Evolutionary conservation across 1,139 yeast genomes (phyloP).

Genomic region (Suhomyces choctaworum): DNA sequence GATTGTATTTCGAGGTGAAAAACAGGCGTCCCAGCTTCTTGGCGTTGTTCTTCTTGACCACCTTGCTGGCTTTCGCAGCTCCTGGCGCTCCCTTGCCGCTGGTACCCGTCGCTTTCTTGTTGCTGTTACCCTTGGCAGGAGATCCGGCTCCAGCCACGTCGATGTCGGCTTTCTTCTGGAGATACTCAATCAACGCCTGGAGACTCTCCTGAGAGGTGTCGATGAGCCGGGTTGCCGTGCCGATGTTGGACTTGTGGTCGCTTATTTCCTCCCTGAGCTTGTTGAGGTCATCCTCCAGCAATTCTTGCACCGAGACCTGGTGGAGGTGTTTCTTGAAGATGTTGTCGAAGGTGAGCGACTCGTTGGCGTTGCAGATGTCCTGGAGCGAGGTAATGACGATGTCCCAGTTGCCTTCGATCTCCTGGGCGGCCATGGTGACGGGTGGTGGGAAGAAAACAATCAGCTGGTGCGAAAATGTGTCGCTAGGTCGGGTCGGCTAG

Average conservation of each 20-base stretch:
- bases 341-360: constrained; percentile 52
- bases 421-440: constrained; percentile 4
- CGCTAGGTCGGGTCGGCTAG: too few species aligned
- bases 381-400: constrained; percentile 64
- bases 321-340: constrained; percentile 31
- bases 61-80: constrained; percentile 5
- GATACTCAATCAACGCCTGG: constrained; percentile 30
- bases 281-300: constrained; percentile 40
- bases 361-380: constrained; percentile 65
- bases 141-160: constrained; percentile 8
- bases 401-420: constrained; percentile 59
- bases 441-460: too few species aligned
- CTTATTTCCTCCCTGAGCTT: constrained; percentile 41
- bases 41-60: constrained; percentile 24
- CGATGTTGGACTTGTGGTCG: constrained; percentile 58
- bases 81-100: constrained; percentile 13
- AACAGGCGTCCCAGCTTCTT: constrained; percentile 43
- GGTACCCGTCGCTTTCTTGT: constrained; percentile 7
- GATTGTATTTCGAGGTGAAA: constrained; percentile 51
- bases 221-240: constrained; percentile 52
- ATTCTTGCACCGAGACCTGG: constrained; percentile 21
- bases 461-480: too few species aligned
- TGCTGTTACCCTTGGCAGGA: constrained; percentile 1
- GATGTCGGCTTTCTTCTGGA: constrained; percentile 17
- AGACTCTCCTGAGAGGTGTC: constrained; percentile 44